A percentile compares a stretch with the other conserved stretches of the same genome.
These are phyloP conservation scores for Xerocomellus intermedius DNA, from an alignment of 768 basidiomycete genomes.

Conservation along the genomic window DNA sequence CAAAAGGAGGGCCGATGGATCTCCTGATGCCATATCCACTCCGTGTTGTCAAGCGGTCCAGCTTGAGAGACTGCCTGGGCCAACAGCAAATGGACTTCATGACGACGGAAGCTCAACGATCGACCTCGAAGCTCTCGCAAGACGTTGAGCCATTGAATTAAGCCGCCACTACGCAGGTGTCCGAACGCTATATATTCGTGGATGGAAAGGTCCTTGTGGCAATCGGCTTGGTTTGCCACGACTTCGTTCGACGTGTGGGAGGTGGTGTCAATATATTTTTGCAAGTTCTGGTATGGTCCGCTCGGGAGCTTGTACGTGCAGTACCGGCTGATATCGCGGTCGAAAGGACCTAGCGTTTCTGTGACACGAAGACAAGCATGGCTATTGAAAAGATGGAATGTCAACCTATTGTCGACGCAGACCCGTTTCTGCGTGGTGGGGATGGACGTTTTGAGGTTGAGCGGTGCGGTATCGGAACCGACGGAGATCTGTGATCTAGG, in stretches of 20 bases:
- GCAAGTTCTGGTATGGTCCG: constrained; percentile 35
- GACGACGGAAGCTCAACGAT: constrained; percentile 36
- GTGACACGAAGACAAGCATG: constrained; percentile 12
- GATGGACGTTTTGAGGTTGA: constrained; percentile 7
- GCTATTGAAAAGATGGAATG: constrained; percentile 30
- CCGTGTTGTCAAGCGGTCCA: constrained; percentile 25
- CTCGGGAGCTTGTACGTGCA: constrained; percentile 36
- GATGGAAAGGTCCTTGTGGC: constrained; percentile 38
- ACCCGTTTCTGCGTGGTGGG: constrained; percentile 14
- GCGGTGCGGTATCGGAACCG: constrained; percentile 20
- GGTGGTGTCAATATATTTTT: constrained; percentile 35
- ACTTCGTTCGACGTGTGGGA: constrained; percentile 43
- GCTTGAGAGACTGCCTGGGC: constrained; percentile 45
- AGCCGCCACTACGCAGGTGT: constrained; percentile 41
- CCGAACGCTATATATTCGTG: constrained; percentile 48
- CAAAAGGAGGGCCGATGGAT: constrained; percentile 36
- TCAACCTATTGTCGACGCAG: constrained; percentile 36
- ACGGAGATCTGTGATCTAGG: constrained; percentile 21
- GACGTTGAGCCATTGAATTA: constrained; percentile 52
- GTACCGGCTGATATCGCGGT: constrained; percentile 15
- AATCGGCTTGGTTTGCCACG: constrained; percentile 41
- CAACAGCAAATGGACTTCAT: constrained; percentile 42
- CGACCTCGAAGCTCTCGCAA: constrained; percentile 40
- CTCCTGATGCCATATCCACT: constrained; percentile 43
- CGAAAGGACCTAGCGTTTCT: constrained; percentile 5